These are phyloP conservation scores for Lactarius pseudohatsudake DNA, from an alignment of 768 basidiomycete genomes.

Conservation along the genomic window DNA sequence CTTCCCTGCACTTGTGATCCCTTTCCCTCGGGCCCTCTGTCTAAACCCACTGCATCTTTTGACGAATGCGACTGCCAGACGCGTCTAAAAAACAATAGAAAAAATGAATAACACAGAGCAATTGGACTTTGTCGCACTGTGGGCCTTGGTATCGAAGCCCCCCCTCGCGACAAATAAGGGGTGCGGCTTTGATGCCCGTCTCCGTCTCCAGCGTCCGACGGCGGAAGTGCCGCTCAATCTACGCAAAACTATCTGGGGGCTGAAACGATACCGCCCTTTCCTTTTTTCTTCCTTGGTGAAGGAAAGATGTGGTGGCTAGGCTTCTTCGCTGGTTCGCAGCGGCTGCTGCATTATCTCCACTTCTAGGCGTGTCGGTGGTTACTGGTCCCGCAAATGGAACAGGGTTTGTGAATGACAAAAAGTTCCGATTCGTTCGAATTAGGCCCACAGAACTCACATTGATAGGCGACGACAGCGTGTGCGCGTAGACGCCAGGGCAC, in stretches of 20 bases:
- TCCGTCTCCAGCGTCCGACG: background rate
- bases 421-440: background rate
- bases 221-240: conserved; percentile 11
- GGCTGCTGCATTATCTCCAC: conserved; percentile 10
- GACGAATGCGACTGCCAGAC: background rate
- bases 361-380: conserved; percentile 6
- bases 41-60: background rate
- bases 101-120: background rate
- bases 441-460: background rate
- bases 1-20: background rate
- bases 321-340: background rate
- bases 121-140: background rate
- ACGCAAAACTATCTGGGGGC: conserved; percentile 4
- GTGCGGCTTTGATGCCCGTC: conserved; percentile 18
- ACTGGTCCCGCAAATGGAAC: conserved; percentile 18
- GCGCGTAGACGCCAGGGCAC: background rate
- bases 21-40: background rate
- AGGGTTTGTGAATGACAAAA: conserved; percentile 6
- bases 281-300: background rate
- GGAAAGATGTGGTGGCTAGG: background rate
- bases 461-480: background rate
- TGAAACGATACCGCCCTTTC: background rate
- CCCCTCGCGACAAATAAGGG: conserved; percentile 1
- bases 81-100: background rate
- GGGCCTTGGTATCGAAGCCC: background rate